A percentile compares a stretch with the other conserved stretches of the same genome.
Evolutionary conservation across 441 rosid species (phyloP).

Genomic region (Aquilaria agallochum): DNA sequence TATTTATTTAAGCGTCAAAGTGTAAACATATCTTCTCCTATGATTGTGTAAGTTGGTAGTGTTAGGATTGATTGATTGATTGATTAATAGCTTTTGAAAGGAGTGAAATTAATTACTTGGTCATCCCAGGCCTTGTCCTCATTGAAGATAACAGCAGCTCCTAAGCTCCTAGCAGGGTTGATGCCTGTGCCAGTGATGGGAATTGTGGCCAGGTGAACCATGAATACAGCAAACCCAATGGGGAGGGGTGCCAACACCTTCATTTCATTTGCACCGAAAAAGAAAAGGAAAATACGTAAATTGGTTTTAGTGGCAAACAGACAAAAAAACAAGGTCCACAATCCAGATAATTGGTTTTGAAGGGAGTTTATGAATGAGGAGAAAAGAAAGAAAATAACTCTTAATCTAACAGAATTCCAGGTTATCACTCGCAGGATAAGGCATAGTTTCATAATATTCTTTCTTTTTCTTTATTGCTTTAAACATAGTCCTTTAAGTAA

Average conservation of each 20-base stretch:
- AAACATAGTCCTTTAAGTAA: too few relatives aligned
- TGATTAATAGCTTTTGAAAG: background rate
- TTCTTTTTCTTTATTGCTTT: too few relatives aligned
- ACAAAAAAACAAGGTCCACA: background rate
- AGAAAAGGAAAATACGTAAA: background rate
- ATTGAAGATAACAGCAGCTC: conserved; percentile 77
- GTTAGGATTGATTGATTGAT: too few relatives aligned
- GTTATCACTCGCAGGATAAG: too few relatives aligned
- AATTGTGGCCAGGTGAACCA: conserved; percentile 80
- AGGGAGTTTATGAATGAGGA: too few relatives aligned
- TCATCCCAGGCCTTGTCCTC: conserved; percentile 73
- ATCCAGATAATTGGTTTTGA: background rate
- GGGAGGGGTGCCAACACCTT: conserved; percentile 82
- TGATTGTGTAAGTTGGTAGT: background rate
- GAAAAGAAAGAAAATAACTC: too few relatives aligned
- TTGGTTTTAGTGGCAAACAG: too few relatives aligned
- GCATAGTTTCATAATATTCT: too few relatives aligned
- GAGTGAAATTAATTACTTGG: conserved; percentile 32
- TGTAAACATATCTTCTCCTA: too few relatives aligned
- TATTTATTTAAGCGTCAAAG: background rate
- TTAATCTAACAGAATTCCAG: too few relatives aligned
- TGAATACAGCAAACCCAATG: conserved; percentile 84
- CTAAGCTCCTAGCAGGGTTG: conserved; percentile 82
- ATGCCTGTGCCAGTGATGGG: conserved; percentile 80
- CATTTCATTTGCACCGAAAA: background rate